Percentiles rank a stretch among this genome's conserved stretches.
Evolutionary conservation across 1,284 basidiomycete genomes (phyloP).

Genomic region (Ustilago nuda): DNA sequence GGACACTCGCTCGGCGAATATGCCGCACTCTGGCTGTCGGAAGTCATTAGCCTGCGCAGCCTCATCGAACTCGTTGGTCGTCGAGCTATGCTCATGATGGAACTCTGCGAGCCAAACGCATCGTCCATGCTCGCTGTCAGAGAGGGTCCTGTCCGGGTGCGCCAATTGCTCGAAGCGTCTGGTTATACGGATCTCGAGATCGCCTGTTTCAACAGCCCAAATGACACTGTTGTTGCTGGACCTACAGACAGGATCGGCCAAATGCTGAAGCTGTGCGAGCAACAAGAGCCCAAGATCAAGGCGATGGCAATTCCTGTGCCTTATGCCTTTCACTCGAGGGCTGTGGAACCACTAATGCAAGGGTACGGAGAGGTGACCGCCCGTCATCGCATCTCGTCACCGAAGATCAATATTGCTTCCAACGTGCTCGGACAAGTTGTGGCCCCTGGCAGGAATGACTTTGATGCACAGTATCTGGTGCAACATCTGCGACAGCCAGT

Average conservation of each 20-base stretch:
- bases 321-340: slow-evolving; percentile 49
- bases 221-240: slow-evolving; percentile 49
- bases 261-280: slow-evolving; percentile 26
- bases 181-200: slow-evolving; percentile 30
- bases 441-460: neutral
- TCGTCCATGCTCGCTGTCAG: slow-evolving; percentile 51
- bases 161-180: slow-evolving; percentile 20
- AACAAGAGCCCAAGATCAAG: slow-evolving; percentile 39
- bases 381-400: slow-evolving; percentile 19
- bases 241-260: slow-evolving; percentile 28
- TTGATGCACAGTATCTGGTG: slow-evolving; percentile 31
- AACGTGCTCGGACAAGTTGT: slow-evolving; percentile 40
- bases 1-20: slow-evolving; percentile 59
- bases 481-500: slow-evolving; percentile 40
- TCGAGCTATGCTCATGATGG: slow-evolving; percentile 47
- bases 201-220: slow-evolving; percentile 52
- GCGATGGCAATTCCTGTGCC: slow-evolving; percentile 48
- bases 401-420: slow-evolving; percentile 28
- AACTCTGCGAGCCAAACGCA: slow-evolving; percentile 40
- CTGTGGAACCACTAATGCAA: slow-evolving; percentile 39
- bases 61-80: slow-evolving; percentile 45
- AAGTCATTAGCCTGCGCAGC: slow-evolving; percentile 34
- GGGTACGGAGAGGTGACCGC: slow-evolving; percentile 5
- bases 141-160: slow-evolving; percentile 18
- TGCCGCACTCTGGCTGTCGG: slow-evolving; percentile 40